Evolutionary conservation across 306 rosid species (phyloP).

Genomic region (Senna siamea): DNA sequence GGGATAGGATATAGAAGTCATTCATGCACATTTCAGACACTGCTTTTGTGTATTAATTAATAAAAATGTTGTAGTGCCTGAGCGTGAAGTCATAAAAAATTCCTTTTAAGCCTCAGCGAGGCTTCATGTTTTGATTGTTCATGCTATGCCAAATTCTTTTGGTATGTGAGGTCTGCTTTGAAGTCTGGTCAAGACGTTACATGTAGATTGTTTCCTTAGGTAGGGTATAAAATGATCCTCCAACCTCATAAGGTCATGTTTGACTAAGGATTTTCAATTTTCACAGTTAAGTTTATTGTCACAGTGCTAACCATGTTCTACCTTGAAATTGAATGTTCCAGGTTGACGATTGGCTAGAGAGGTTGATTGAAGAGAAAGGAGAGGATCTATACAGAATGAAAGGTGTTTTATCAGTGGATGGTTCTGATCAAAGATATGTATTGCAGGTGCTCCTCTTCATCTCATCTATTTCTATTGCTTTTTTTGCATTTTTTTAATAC

Average conservation of each 20-base stretch:
- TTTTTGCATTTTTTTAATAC: background rate
- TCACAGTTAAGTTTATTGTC: background rate
- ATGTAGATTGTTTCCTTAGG: background rate
- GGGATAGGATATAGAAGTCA: background rate
- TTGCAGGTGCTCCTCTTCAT: constrained; percentile 64
- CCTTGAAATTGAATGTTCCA: constrained; percentile 36
- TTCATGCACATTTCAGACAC: background rate
- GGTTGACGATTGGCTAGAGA: constrained; percentile 94
- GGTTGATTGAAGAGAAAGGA: constrained; percentile 87
- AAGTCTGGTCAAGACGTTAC: constrained; percentile 6
- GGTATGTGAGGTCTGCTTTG: background rate
- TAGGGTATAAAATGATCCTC: background rate
- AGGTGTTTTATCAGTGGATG: constrained; percentile 75
- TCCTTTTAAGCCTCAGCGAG: background rate
- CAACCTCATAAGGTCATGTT: background rate
- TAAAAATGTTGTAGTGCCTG: constrained; percentile 1
- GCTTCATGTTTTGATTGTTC: background rate
- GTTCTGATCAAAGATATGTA: constrained; percentile 75
- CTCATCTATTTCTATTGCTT: constrained; percentile 9
- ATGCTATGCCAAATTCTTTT: background rate
- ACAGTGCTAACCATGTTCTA: constrained; percentile 3
- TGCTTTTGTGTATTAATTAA: background rate
- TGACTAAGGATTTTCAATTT: background rate
- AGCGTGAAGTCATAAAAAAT: background rate
- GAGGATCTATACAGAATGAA: constrained; percentile 96